A percentile compares a stretch with the other conserved stretches of the same genome.
These are phyloP conservation scores for Nicotiana rustica DNA, from an alignment of 305 asterid genomes.

Conservation along the genomic window DNA sequence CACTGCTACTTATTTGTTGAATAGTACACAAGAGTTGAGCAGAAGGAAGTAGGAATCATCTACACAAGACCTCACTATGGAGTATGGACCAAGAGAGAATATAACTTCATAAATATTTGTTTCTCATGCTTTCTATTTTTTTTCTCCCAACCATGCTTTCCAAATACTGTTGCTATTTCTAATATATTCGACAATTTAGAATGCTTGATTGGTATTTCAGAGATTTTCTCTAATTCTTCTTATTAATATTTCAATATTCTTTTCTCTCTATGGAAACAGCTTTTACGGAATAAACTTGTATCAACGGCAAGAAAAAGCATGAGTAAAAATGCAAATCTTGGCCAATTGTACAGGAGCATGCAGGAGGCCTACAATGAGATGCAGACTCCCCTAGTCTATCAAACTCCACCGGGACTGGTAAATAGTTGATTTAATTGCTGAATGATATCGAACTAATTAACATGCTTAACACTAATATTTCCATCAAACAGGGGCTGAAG, in stretches of 20 bases:
- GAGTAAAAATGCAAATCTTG: constrained; percentile 64
- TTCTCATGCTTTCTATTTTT: not conserved
- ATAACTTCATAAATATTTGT: not conserved
- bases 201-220: not conserved
- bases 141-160: not conserved
- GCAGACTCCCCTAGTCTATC: constrained; percentile 89
- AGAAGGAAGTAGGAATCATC: not conserved
- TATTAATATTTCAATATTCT: not conserved
- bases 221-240: not conserved
- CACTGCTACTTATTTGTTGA: not conserved
- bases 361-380: constrained; percentile 80
- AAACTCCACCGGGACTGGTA: constrained; percentile 76
- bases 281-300: constrained; percentile 82
- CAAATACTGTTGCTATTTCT: not conserved
- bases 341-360: constrained; percentile 79
- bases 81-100: not conserved
- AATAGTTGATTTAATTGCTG: not conserved
- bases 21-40: not conserved
- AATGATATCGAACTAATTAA: not conserved
- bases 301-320: constrained; percentile 81
- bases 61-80: not conserved
- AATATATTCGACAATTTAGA: not conserved
- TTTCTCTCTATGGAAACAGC: constrained; percentile 55
- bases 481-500: constrained; percentile 70
- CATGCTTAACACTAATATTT: not conserved